Evolutionary conservation across 495 filamentous ascomycete species (phyloP).

Genomic region (Collariella sp.): DNA sequence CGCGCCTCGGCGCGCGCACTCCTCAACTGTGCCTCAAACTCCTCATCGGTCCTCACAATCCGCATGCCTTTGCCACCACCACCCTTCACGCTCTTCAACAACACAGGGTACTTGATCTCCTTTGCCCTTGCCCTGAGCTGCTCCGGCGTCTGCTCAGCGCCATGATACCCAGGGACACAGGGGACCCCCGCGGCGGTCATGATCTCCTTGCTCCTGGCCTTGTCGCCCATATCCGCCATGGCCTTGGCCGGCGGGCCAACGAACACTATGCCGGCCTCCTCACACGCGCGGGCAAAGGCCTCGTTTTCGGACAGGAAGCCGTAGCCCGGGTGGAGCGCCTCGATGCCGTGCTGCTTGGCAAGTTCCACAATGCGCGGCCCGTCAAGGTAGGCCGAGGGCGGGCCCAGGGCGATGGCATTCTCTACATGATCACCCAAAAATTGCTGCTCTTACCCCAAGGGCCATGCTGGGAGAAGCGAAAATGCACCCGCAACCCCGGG

Average conservation of each 20-base stretch:
- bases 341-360: conserved; percentile 75
- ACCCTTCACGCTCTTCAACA: conserved; percentile 94
- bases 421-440: no score
- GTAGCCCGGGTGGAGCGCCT: conserved; percentile 92
- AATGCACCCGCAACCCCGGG: background rate
- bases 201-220: conserved; percentile 83
- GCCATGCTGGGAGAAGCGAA: background rate
- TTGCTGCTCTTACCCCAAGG: background rate
- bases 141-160: conserved; percentile 65
- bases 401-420: conserved; percentile 66
- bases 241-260: conserved; percentile 88
- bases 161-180: conserved; percentile 95
- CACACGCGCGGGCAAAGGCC: conserved; percentile 78
- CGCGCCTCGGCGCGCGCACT: conserved; percentile 84
- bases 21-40: conserved; percentile 72
- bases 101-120: conserved; percentile 81
- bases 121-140: conserved; percentile 65
- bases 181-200: conserved; percentile 91
- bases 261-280: conserved; percentile 85
- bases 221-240: conserved; percentile 97
- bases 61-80: conserved; percentile 99
- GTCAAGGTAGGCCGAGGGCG: conserved; percentile 75
- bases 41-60: conserved; percentile 65
- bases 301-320: conserved; percentile 96
- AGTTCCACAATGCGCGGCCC: conserved; percentile 83